Evolutionary conservation across 78 protist species (phyloP).

Genomic region (Ministeria vibrans): DNA sequence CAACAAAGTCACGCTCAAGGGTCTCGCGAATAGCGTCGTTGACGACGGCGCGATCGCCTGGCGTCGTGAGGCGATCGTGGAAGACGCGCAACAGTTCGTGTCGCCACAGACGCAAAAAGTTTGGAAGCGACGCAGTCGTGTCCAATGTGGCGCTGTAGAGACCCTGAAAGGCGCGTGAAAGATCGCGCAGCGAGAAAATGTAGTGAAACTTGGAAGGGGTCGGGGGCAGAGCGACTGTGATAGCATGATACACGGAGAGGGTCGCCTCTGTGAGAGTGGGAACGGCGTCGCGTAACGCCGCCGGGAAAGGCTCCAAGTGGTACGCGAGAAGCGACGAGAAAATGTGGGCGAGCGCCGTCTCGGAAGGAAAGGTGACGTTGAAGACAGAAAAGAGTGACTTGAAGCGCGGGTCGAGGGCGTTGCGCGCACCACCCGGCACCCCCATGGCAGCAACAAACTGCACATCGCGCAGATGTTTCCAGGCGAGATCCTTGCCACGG

Average conservation of each 20-base stretch:
- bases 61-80: slow-evolving; percentile 57
- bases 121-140: neutral
- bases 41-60: slow-evolving; percentile 25
- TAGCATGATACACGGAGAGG: slow-evolving; percentile 41
- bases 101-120: slow-evolving; percentile 62
- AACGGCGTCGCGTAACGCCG: neutral
- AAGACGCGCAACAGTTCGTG: slow-evolving; percentile 80
- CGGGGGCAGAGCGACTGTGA: slow-evolving; percentile 60
- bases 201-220: slow-evolving; percentile 91
- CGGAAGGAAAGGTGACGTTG: slow-evolving; percentile 48
- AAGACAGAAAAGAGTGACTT: slow-evolving; percentile 40
- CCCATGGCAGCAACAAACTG: slow-evolving; percentile 72
- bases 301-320: slow-evolving; percentile 36
- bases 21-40: slow-evolving; percentile 4
- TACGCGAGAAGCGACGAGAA: slow-evolving; percentile 30
- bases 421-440: slow-evolving; percentile 84
- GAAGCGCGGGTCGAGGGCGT: slow-evolving; percentile 64
- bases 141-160: slow-evolving; percentile 35
- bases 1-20: slow-evolving; percentile 14
- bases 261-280: slow-evolving; percentile 44
- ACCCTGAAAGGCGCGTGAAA: slow-evolving; percentile 75
- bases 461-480: slow-evolving; percentile 33
- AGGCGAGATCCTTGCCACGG: slow-evolving; percentile 33
- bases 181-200: slow-evolving; percentile 84
- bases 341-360: slow-evolving; percentile 39